Evolutionary conservation across 805 yeast species (phyloP), one percentile per base, ranked within the genome.

Genomic region (Metschnikowia cubensis): DNA sequence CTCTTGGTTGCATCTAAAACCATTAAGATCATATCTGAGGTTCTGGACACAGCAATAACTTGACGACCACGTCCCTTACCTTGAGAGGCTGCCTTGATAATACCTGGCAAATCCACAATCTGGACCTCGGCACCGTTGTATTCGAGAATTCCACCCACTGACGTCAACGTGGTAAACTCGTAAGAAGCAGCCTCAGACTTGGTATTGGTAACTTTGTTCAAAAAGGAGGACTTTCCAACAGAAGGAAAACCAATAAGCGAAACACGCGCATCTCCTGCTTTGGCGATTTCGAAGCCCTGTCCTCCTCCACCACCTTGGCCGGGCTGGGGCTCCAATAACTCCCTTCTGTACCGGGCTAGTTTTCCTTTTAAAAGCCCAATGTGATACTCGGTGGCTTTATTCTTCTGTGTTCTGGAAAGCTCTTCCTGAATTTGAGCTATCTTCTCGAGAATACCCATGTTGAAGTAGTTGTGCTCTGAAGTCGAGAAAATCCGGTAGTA

Each of bases 11-110:
- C 97, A 70, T 92, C 99, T 56, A 92, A 71, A 49, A 92, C 90
- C 96, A 92, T 94, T 62, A 92, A 71, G 53, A 92, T 85, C 63
- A 92, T 73, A 64, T 94, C 98, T 0, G 97, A 90, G 0, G 98
- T 92, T 66, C 94, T 85, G 0, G 97, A 96, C 0, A 97, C 94
- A 2, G 98, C 87, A 56, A 92, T 91, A 38, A 94, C 98, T 67
- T 94, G 98, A 60, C 96, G 80, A 50, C 98, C 98, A 68, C 99
- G 82, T 60, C 99, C 99, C 68, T 91, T 91, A 61, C 98, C 98
- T 64, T 89, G 96, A 34, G 95, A 79, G 3, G 98, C 98, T 40
- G 98, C 98, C 65, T 88, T 89, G 50, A 92, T 92, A 59, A 92
- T 92, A 67, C 99, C 99, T 1, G 99, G 99, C 47, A 92, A 72